These are phyloP conservation scores for Pichia phayaonensis DNA, from an alignment of 805 yeast genomes.

Conservation along the genomic window DNA sequence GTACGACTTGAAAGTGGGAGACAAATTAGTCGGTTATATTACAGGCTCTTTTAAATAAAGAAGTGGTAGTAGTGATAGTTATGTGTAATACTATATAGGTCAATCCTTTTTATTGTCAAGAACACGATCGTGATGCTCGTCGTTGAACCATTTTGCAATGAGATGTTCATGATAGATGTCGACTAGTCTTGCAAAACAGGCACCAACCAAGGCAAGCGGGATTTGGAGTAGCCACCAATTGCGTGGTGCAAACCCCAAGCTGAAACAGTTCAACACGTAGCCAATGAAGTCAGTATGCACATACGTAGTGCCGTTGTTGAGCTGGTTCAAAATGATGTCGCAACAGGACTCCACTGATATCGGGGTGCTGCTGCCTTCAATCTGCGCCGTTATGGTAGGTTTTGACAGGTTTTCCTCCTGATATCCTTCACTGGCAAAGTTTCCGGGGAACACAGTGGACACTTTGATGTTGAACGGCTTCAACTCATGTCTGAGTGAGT, in stretches of 20 bases:
- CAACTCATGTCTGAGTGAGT: constrained; percentile 75
- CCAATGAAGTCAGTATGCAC: constrained; percentile 80
- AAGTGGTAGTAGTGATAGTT: too few relatives aligned
- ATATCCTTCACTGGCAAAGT: constrained; percentile 83
- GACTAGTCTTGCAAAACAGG: constrained; percentile 54
- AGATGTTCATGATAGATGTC: constrained; percentile 43
- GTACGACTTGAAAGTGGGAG: constrained; percentile 31
- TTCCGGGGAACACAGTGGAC: constrained; percentile 78
- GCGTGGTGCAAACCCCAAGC: constrained; percentile 66
- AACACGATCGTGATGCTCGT: neutral
- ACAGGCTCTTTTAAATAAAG: constrained; percentile 4
- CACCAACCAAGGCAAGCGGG: constrained; percentile 39
- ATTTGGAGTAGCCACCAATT: constrained; percentile 46
- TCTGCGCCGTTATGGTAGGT: constrained; percentile 70
- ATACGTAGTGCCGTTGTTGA: constrained; percentile 58
- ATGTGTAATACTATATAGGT: too few relatives aligned
- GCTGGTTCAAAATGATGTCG: constrained; percentile 42
- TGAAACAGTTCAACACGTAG: constrained; percentile 64
- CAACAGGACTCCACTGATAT: constrained; percentile 64
- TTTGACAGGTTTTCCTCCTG: constrained; percentile 74
- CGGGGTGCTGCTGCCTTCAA: constrained; percentile 80
- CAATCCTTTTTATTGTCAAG: constrained; percentile 12
- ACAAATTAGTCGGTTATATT: constrained; percentile 11
- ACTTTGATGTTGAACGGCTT: constrained; percentile 60
- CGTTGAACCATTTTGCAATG: constrained; percentile 41